phyloP scores from a whole-genome alignment of 1,284 basidiomycete genomes.

The Ceratobasidium sp. region DNA sequence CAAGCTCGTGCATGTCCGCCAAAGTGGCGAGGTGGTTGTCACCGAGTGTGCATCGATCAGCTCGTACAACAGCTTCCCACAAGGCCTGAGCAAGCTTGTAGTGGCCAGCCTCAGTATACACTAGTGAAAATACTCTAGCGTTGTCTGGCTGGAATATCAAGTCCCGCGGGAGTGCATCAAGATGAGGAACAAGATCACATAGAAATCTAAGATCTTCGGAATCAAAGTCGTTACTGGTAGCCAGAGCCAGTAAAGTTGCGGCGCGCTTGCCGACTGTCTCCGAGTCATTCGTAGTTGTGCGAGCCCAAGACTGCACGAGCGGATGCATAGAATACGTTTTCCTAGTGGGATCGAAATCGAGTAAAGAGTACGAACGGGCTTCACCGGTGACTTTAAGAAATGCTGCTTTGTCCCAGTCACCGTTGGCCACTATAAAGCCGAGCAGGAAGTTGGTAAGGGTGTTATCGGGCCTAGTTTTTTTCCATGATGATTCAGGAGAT shows the following conservation, averaged over 20 bases:
- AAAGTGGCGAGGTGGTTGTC: neutral
- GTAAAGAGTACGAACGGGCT: constrained; percentile 4
- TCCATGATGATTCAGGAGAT: neutral
- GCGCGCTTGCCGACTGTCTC: neutral
- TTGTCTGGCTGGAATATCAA: neutral
- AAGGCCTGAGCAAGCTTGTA: neutral
- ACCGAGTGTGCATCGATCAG: neutral
- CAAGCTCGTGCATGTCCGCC: neutral
- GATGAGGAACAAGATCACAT: too few species aligned
- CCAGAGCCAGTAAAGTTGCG: neutral
- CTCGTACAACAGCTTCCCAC: neutral
- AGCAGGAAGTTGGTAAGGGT: neutral
- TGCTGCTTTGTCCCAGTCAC: neutral
- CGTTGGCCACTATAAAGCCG: neutral
- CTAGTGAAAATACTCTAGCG: neutral
- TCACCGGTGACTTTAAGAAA: neutral
- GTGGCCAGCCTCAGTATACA: neutral
- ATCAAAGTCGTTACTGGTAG: neutral
- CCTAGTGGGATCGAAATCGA: constrained; percentile 11
- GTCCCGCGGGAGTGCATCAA: neutral
- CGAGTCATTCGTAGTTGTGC: neutral
- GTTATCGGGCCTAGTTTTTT: neutral
- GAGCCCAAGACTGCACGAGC: constrained; percentile 7
- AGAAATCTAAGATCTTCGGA: too few species aligned
- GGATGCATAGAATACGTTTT: constrained; percentile 7